Evolutionary conservation across 2,329 filamentous ascomycete species (phyloP).

Genomic region (Elsinoe arachidis): DNA sequence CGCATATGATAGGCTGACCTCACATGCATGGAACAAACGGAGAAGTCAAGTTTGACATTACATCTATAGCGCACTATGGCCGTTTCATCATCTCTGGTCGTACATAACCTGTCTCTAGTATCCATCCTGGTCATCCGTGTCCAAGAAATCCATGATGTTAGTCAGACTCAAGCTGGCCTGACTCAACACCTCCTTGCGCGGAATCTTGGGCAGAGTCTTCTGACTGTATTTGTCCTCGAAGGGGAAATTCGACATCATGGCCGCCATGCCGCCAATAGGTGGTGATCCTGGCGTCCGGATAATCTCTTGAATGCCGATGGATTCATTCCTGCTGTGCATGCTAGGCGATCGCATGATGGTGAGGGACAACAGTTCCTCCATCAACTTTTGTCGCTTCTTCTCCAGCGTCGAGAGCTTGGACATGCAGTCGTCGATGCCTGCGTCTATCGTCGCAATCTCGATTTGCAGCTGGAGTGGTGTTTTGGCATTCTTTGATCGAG

Average conservation of each 20-base stretch:
- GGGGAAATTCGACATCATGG: neutral
- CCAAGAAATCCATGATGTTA: constrained; percentile 13
- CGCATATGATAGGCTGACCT: too few species aligned
- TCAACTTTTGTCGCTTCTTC: constrained; percentile 9
- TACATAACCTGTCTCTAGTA: neutral
- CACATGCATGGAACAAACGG: neutral
- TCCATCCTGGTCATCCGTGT: constrained; percentile 5
- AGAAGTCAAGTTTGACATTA: neutral
- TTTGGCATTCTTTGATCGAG: neutral
- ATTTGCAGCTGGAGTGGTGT: constrained; percentile 9
- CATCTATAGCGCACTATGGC: neutral
- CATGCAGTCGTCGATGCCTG: constrained; percentile 12
- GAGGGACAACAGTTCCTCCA: constrained; percentile 7
- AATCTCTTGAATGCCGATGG: constrained; percentile 9
- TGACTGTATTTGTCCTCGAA: neutral
- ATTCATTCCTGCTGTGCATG: constrained; percentile 9
- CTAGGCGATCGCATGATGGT: neutral
- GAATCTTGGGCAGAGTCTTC: constrained; percentile 6
- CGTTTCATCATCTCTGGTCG: neutral
- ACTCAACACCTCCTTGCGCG: neutral
- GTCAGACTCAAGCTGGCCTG: constrained; percentile 8
- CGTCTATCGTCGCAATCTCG: constrained; percentile 12
- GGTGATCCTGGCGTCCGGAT: constrained; percentile 4
- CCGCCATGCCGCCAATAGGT: neutral
- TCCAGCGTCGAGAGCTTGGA: constrained; percentile 3